Evolutionary conservation across 202 grass and related monocot species (phyloP).

Genomic region (Setaria italica): DNA sequence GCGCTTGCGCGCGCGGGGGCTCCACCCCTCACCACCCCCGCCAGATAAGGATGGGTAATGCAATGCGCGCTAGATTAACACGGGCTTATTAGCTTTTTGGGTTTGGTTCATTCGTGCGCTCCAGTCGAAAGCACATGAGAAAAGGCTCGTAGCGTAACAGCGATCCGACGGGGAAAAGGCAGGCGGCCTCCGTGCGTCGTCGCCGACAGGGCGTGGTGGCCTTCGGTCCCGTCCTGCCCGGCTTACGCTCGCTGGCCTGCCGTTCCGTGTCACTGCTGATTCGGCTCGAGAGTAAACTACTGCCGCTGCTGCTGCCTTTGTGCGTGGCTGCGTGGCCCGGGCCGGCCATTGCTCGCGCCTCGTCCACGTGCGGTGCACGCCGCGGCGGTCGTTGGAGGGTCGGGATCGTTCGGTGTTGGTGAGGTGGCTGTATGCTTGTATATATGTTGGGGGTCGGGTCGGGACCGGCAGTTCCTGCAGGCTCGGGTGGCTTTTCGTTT

Average conservation of each 20-base stretch:
- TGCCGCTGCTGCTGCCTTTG: background rate
- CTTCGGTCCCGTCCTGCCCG: background rate
- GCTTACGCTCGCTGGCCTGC: background rate
- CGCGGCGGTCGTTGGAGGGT: slow-evolving; percentile 3
- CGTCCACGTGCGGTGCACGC: slow-evolving; percentile 32
- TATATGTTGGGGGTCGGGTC: background rate
- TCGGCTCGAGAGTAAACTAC: slow-evolving; percentile 22
- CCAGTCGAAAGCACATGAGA: slow-evolving; percentile 38
- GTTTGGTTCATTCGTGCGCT: slow-evolving; percentile 42
- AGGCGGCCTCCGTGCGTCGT: background rate
- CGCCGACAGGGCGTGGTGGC: slow-evolving; percentile 44
- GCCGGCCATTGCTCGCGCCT: background rate
- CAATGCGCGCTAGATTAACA: slow-evolving; percentile 17
- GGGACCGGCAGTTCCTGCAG: slow-evolving; percentile 35
- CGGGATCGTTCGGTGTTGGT: slow-evolving; percentile 28
- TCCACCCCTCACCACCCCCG: background rate
- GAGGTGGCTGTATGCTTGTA: background rate
- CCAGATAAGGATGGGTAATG: slow-evolving; percentile 51
- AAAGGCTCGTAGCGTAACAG: background rate
- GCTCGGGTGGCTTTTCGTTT: slow-evolving; percentile 34
- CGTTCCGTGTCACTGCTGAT: slow-evolving; percentile 55
- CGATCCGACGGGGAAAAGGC: background rate
- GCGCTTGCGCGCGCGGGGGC: slow-evolving; percentile 27
- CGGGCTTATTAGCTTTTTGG: background rate
- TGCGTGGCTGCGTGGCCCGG: background rate